phyloP scores from a whole-genome alignment of 1,284 basidiomycete species.

The Ustilago hordei region DNA sequence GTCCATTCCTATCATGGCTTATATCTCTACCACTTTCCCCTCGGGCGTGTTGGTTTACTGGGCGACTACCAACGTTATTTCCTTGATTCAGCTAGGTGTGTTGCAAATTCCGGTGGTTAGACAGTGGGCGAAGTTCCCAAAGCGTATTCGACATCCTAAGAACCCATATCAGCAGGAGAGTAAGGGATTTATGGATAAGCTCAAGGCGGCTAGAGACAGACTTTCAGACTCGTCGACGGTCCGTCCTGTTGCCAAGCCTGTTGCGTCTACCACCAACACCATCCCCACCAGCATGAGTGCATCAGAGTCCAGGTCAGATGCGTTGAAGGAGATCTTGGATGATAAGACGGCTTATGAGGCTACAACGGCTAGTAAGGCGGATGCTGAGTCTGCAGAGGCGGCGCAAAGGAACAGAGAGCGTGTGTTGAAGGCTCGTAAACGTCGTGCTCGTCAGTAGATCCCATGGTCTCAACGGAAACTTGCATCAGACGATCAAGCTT shows the following conservation, averaged over 20 bases:
- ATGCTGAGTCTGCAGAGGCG: slow-evolving; percentile 6
- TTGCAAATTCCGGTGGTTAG: slow-evolving; percentile 53
- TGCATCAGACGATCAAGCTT: background rate
- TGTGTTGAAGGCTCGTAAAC: slow-evolving; percentile 44
- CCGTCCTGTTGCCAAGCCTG: slow-evolving; percentile 14
- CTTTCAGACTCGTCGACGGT: slow-evolving; percentile 13
- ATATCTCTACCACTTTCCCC: slow-evolving; percentile 73
- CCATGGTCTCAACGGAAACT: too few species aligned
- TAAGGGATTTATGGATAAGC: slow-evolving; percentile 43
- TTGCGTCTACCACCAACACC: background rate
- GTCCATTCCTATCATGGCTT: slow-evolving; percentile 75
- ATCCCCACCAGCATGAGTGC: background rate
- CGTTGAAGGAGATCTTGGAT: slow-evolving; percentile 47
- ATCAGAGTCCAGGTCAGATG: slow-evolving; percentile 23
- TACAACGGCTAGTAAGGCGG: background rate
- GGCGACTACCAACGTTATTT: slow-evolving; percentile 72
- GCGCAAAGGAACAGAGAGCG: slow-evolving; percentile 29
- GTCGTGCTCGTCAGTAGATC: slow-evolving; percentile 30
- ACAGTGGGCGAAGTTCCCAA: slow-evolving; percentile 47
- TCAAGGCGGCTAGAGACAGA: slow-evolving; percentile 29
- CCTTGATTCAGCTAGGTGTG: slow-evolving; percentile 72
- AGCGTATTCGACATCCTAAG: slow-evolving; percentile 47
- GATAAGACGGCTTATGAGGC: slow-evolving; percentile 37
- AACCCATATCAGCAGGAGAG: slow-evolving; percentile 43
- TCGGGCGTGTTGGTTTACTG: slow-evolving; percentile 78